phyloP scores from a whole-genome alignment of 2,329 filamentous ascomycete species.

The Akanthomyces uredinophilus region DNA sequence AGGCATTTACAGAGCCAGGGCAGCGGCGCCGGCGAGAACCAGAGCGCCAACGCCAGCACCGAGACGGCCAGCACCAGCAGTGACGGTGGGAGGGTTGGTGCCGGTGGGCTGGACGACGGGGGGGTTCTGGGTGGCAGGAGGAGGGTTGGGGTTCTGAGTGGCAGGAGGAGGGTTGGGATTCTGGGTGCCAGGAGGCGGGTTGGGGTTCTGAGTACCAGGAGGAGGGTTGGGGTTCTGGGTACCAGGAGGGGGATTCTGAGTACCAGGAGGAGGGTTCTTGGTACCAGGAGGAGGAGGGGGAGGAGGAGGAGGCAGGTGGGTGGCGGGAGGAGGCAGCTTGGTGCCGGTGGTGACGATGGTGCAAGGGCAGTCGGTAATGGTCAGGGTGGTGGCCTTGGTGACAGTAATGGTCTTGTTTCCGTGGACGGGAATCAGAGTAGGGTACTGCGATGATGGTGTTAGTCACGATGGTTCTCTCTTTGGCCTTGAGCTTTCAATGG shows the following conservation, averaged over 20 bases:
- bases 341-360: constrained; percentile 32
- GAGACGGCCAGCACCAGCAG: constrained; percentile 34
- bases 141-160: neutral
- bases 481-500: neutral
- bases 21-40: constrained; percentile 34
- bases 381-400: constrained; percentile 37
- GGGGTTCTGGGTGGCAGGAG: neutral
- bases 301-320: neutral
- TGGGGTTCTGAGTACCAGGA: neutral
- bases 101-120: constrained; percentile 13
- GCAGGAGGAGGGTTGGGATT: neutral
- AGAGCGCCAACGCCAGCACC: constrained; percentile 32
- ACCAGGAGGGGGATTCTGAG: neutral
- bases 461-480: neutral
- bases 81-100: constrained; percentile 21
- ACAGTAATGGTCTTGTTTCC: constrained; percentile 41
- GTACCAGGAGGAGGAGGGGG: constrained; percentile 12
- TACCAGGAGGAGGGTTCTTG: neutral
- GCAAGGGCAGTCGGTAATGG: constrained; percentile 45
- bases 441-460: constrained; percentile 26
- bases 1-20: constrained; percentile 30
- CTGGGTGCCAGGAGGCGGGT: neutral
- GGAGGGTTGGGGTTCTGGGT: constrained; percentile 1
- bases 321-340: constrained; percentile 10
- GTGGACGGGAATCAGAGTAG: constrained; percentile 31